Evolutionary conservation across 1,284 basidiomycete species (phyloP), one percentile per base, ranked within the genome.

Genomic region (Ceratobasidium sp.): DNA sequence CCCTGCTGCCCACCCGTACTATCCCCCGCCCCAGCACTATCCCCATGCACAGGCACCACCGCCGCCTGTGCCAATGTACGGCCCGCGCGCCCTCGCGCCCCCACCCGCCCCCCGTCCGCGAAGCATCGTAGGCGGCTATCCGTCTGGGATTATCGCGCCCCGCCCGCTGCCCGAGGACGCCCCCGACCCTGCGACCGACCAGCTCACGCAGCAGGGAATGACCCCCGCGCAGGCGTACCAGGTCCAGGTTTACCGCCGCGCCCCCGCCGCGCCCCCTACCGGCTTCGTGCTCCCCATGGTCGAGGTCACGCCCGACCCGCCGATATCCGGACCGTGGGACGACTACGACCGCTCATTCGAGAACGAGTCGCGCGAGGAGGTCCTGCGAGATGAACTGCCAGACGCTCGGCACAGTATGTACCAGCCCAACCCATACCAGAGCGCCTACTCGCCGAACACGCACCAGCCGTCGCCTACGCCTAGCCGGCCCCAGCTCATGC

Each of bases 201-300:
- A 84, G 24, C 80, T 85, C 61, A 84, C 85, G 37, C 84, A 82
- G 69, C 83, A 85, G 48, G 89, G 88, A 6, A 85, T 92, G 74
- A 91, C 91, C 6, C 88, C 90, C 59, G 90, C 91, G 13, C 92
- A 93, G 81, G 89, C 90, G 49, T 93, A 92, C 83, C 92, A 92
- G 79, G 88, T 88, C 6, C 90, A 92, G 80, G 85, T 92, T 51
- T 89, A 90, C 78, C 83, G 58, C 34, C 48, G 43, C 59, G 19
- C 54, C 16, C 69, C 51, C 7, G 61, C 19, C 49, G 39, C 49
- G 29, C 66, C 39, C 5, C 66, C 65, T 8, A 11, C 48, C 62
- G 31, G 53, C 46, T 66, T 76, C 53, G 46, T 71, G 58, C 48
- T 72, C 41, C 68, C 62, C 46, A 54, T 66, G 56, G 53, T 66